Conservation (phyloP, 2,329 filamentous ascomycete genomes). For the Epichloe amarillans region DNA sequence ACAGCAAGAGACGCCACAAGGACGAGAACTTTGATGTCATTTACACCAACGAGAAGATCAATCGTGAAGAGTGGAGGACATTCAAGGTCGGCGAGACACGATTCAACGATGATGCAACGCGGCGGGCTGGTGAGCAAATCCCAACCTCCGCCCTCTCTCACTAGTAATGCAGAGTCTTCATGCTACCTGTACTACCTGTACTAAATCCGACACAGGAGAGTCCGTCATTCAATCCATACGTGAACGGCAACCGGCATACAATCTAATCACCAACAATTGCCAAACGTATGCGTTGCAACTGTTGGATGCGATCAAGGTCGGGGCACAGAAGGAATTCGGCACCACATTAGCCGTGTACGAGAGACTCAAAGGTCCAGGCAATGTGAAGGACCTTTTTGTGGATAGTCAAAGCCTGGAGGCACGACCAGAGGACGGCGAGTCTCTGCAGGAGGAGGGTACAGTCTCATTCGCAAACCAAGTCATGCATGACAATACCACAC, state of each 20-base stretch:
- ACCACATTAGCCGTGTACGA: conserved; percentile 41
- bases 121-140: conserved; percentile 29
- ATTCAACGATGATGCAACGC: conserved; percentile 40
- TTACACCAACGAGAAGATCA: conserved; percentile 38
- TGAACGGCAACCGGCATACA: conserved; percentile 35
- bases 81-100: conserved; percentile 38
- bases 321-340: conserved; percentile 35
- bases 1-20: conserved; percentile 6
- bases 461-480: conserved; percentile 36
- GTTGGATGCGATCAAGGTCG: conserved; percentile 40
- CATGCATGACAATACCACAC: conserved; percentile 40
- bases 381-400: conserved; percentile 37
- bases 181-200: neutral
- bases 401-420: conserved; percentile 9
- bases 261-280: conserved; percentile 47
- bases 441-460: conserved; percentile 19
- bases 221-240: conserved; percentile 40
- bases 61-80: conserved; percentile 33
- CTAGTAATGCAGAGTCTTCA: neutral
- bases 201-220: conserved; percentile 25
- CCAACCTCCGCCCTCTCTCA: neutral
- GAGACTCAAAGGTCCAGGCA: conserved; percentile 32
- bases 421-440: conserved; percentile 10
- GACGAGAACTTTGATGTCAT: conserved; percentile 44
- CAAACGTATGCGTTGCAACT: conserved; percentile 41